These are phyloP conservation scores for Tetrapyrgos nigripes DNA, from an alignment of 1,284 basidiomycete genomes.

Conservation along the genomic window DNA sequence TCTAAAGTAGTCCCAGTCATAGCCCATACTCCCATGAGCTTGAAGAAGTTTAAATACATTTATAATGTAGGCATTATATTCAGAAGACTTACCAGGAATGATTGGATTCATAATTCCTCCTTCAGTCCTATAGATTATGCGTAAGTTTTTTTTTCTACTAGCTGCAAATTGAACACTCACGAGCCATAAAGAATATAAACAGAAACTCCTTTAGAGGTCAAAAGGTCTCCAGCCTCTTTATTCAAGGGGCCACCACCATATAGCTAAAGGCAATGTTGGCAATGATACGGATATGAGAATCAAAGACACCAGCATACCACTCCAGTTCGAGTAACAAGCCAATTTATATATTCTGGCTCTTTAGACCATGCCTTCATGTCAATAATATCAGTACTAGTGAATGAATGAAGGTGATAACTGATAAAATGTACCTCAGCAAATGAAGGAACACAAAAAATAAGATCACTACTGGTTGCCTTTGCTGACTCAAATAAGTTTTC, in stretches of 20 bases:
- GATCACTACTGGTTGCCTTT: conserved; percentile 20
- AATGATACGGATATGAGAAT: neutral
- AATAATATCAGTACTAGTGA: neutral
- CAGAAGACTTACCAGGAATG: conserved; percentile 20
- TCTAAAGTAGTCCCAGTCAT: conserved; percentile 34
- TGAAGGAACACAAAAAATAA: conserved; percentile 30
- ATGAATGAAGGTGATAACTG: neutral
- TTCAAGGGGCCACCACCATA: conserved; percentile 36
- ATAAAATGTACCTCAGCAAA: conserved; percentile 33
- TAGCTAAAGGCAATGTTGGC: no score
- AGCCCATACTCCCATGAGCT: conserved; percentile 12
- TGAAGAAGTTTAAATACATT: neutral
- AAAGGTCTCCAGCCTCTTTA: conserved; percentile 30
- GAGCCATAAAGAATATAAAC: conserved; percentile 29
- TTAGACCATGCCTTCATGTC: conserved; percentile 17
- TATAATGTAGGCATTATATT: no score
- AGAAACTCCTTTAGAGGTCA: conserved; percentile 27
- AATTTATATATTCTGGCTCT: conserved; percentile 10
- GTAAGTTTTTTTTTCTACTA: neutral
- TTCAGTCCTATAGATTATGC: conserved; percentile 3
- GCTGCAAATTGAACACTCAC: conserved; percentile 21
- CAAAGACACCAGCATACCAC: conserved; percentile 5
- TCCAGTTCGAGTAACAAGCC: conserved; percentile 7
- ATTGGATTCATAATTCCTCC: conserved; percentile 1
- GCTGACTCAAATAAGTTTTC: conserved; percentile 27